Conservation (phyloP, 352 stramenopile species). For the Elongisporangium anandrum region DNA sequence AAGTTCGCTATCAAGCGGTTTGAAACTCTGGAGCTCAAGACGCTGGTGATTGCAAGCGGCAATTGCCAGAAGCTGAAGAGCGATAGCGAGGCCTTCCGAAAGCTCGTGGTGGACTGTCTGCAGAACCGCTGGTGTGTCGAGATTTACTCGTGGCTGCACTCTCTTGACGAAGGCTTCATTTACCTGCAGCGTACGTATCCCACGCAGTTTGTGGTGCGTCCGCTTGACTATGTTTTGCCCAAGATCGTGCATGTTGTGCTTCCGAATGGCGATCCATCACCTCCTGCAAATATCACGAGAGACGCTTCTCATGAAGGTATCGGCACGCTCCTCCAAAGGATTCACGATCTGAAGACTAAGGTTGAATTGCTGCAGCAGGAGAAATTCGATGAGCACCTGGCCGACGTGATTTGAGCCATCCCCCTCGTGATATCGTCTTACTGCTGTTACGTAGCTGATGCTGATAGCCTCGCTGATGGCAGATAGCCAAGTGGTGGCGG, state of each 20-base stretch:
- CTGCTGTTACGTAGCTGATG: no score
- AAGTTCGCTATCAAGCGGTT: constrained; percentile 1
- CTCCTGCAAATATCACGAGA: no score
- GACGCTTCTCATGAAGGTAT: no score
- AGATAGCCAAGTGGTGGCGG: no score
- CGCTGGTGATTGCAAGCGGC: constrained; percentile 15
- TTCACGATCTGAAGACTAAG: no score
- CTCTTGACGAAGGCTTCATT: constrained; percentile 16
- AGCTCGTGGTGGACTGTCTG: constrained; percentile 6
- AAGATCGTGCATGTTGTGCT: constrained; percentile 3
- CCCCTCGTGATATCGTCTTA: no score
- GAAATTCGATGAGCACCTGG: no score
- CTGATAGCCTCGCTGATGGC: no score
- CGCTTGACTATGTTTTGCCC: constrained; percentile 11
- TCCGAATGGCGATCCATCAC: no score
- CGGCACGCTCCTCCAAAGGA: no score
- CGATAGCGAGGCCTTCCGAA: constrained; percentile 11
- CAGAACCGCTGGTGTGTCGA: constrained; percentile 13
- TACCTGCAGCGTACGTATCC: constrained; percentile 8
- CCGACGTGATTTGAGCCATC: no score
- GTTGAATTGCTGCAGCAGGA: no score
- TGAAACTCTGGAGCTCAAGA: constrained; percentile 11
- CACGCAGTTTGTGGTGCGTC: constrained; percentile 10
- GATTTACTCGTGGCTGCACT: constrained; percentile 18
- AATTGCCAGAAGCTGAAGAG: constrained; percentile 6